Evolutionary conservation across 495 filamentous ascomycete species (phyloP).

Genomic region (Ramalina intermedia): DNA sequence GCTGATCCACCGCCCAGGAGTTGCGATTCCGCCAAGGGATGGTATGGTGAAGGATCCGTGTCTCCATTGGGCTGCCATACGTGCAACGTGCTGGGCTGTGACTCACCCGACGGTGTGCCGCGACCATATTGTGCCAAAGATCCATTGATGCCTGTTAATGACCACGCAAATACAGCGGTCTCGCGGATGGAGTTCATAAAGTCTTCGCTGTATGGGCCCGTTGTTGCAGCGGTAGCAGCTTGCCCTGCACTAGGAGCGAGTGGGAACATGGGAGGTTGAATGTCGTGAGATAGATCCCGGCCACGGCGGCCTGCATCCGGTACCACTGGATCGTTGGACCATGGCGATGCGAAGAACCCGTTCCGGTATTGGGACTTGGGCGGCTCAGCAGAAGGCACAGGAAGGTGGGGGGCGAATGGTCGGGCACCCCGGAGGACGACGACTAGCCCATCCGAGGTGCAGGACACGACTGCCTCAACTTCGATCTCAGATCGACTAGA

Average conservation of each 20-base stretch:
- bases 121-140: slow-evolving; percentile 48
- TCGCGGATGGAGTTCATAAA: slow-evolving; percentile 75
- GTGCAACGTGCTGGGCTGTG: slow-evolving; percentile 39
- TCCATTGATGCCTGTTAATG: slow-evolving; percentile 67
- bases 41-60: not conserved
- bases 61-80: slow-evolving; percentile 30
- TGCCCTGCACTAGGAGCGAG: slow-evolving; percentile 24
- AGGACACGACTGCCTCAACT: slow-evolving; percentile 78
- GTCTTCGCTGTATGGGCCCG: slow-evolving; percentile 31
- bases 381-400: slow-evolving; percentile 25
- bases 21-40: not conserved
- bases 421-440: slow-evolving; percentile 67
- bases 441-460: slow-evolving; percentile 78
- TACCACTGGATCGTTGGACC: slow-evolving; percentile 49
- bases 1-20: not conserved
- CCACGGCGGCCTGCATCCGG: slow-evolving; percentile 13
- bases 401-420: slow-evolving; percentile 44
- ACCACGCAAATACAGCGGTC: slow-evolving; percentile 74
- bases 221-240: slow-evolving; percentile 27
- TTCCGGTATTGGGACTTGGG: slow-evolving; percentile 38
- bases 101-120: slow-evolving; percentile 45
- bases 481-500: slow-evolving; percentile 32
- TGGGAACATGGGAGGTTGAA: slow-evolving; percentile 16
- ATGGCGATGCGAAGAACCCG: slow-evolving; percentile 65
- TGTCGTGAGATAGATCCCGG: slow-evolving; percentile 8